Conservation (phyloP, 345 rosid species). For the Rhodomyrtus tomentosa region DNA sequence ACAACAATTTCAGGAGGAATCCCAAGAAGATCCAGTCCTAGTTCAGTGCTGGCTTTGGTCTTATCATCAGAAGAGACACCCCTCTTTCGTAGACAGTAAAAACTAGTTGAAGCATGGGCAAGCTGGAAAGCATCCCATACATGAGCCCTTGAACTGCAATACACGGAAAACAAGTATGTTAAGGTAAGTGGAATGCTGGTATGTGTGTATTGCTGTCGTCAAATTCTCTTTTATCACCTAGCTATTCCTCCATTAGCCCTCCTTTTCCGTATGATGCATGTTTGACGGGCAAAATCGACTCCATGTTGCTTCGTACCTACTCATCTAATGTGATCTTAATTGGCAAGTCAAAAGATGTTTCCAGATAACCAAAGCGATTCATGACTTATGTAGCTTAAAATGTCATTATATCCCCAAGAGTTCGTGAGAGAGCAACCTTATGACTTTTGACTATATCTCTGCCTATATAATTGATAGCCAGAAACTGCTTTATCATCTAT, state of each 20-base stretch:
- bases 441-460: neutral
- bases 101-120: conserved; percentile 32
- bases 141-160: conserved; percentile 32
- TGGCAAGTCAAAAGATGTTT: neutral
- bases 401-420: neutral
- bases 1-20: conserved; percentile 23
- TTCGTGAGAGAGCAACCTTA: neutral
- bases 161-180: neutral
- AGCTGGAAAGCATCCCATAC: conserved; percentile 41
- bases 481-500: neutral
- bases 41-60: conserved; percentile 3
- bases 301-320: neutral
- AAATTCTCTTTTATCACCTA: neutral
- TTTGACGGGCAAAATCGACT: neutral
- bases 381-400: neutral
- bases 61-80: conserved; percentile 3
- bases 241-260: neutral
- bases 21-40: conserved; percentile 24
- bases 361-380: neutral
- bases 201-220: neutral
- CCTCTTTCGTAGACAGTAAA: conserved; percentile 16
- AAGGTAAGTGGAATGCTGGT: neutral
- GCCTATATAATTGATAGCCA: neutral
- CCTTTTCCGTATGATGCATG: neutral
- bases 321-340: neutral